A percentile compares a stretch with the other conserved stretches of the same genome.
Conservation (phyloP, 2,329 filamentous ascomycete genomes). For the Fusarium verticillioides region DNA sequence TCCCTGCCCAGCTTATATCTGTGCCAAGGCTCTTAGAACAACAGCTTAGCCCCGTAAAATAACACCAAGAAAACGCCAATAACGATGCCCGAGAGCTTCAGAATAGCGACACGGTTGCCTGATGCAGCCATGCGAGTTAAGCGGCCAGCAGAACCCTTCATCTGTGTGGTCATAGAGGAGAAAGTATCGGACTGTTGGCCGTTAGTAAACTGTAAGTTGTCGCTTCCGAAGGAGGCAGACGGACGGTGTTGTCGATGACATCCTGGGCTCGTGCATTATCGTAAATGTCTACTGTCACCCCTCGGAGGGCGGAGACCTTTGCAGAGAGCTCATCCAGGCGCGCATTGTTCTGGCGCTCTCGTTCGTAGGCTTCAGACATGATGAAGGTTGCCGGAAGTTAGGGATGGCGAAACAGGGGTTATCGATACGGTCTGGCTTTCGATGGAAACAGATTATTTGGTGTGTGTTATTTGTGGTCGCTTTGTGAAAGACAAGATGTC, state of each 20-base stretch:
- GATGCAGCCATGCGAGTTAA: conserved; percentile 90
- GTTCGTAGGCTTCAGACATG: conserved; percentile 83
- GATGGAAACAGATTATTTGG: not conserved
- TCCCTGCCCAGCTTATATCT: not conserved
- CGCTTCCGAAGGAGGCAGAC: conserved; percentile 41
- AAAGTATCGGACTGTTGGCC: conserved; percentile 82
- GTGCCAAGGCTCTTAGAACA: conserved; percentile 59
- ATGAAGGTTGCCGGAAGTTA: conserved; percentile 1
- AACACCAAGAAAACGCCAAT: conserved; percentile 77
- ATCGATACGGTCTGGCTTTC: not conserved
- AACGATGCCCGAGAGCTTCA: conserved; percentile 89
- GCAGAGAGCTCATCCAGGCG: conserved; percentile 89
- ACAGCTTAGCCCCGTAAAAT: conserved; percentile 76
- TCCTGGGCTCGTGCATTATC: conserved; percentile 91
- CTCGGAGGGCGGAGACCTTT: conserved; percentile 92
- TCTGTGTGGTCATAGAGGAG: conserved; percentile 81
- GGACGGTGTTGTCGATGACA: conserved; percentile 86
- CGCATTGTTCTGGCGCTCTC: conserved; percentile 91
- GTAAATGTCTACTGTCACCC: conserved; percentile 97
- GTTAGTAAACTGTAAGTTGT: conserved; percentile 13
- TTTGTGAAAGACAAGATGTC: not conserved
- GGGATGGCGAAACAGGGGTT: conserved; percentile 10
- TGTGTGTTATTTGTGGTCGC: not conserved
- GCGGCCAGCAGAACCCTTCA: conserved; percentile 85
- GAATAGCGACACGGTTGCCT: conserved; percentile 89